These are phyloP conservation scores for Lasiosphaeria ovina DNA, from an alignment of 495 filamentous ascomycete species.

Conservation along the genomic window DNA sequence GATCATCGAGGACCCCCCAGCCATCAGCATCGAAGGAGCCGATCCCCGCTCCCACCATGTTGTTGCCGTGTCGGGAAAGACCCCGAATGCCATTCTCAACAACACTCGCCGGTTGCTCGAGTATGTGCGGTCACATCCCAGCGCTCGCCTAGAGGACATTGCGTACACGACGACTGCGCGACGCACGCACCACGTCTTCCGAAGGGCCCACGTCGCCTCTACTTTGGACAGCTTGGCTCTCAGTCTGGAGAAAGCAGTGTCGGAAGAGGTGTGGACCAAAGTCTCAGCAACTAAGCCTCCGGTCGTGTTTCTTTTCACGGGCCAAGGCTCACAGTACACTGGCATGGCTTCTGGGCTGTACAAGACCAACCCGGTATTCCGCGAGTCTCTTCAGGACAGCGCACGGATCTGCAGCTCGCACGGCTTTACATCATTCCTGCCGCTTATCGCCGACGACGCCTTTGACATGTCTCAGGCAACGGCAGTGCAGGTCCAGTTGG, in stretches of 20 bases:
- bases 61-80: conserved; percentile 50
- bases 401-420: conserved; percentile 57
- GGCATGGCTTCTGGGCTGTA: conserved; percentile 68
- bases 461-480: conserved; percentile 54
- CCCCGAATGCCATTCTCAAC: conserved; percentile 27
- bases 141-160: conserved; percentile 43
- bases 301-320: conserved; percentile 56
- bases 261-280: conserved; percentile 2
- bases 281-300: conserved; percentile 19
- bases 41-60: conserved; percentile 42
- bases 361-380: conserved; percentile 59
- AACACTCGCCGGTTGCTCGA: conserved; percentile 34
- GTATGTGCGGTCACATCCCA: conserved; percentile 36
- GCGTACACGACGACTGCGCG: conserved; percentile 74
- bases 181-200: conserved; percentile 63
- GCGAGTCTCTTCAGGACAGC: conserved; percentile 61
- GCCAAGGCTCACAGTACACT: conserved; percentile 59
- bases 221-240: not conserved
- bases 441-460: conserved; percentile 59
- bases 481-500: conserved; percentile 71
- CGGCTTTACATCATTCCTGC: conserved; percentile 62
- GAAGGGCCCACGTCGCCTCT: conserved; percentile 35
- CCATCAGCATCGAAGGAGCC: not conserved
- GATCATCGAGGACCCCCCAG: conserved; percentile 49
- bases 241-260: conserved; percentile 7